These are phyloP conservation scores for Codiaeum variegatum DNA, from an alignment of 441 rosid genomes.

Conservation along the genomic window DNA sequence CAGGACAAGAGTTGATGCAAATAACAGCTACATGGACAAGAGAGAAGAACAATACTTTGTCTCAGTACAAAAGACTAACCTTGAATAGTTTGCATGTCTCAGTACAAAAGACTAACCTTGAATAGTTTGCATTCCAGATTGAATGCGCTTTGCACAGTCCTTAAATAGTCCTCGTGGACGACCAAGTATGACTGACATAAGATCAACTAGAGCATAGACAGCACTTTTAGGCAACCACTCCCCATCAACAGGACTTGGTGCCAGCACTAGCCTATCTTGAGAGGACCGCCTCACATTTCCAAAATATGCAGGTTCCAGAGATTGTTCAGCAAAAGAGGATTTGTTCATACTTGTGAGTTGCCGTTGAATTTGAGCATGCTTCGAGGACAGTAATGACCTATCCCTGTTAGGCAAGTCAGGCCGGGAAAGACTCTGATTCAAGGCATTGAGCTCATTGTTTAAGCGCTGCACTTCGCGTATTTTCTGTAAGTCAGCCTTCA, in stretches of 20 bases:
- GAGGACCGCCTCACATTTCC: constrained; percentile 47
- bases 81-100: constrained; percentile 51
- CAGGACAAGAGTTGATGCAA: not conserved
- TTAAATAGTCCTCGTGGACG: constrained; percentile 93
- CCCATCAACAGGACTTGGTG: constrained; percentile 86
- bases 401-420: constrained; percentile 61
- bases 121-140: constrained; percentile 72
- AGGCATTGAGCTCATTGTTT: constrained; percentile 54
- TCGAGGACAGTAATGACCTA: constrained; percentile 49
- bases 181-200: constrained; percentile 75
- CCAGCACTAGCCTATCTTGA: constrained; percentile 72
- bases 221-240: constrained; percentile 95
- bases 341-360: constrained; percentile 38
- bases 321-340: constrained; percentile 29
- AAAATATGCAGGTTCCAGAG: constrained; percentile 56
- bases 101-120: constrained; percentile 46
- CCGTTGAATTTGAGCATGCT: constrained; percentile 53
- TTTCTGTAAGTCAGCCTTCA: constrained; percentile 69
- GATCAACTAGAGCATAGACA: constrained; percentile 82
- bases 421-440: constrained; percentile 65
- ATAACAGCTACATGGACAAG: constrained; percentile 1
- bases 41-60: too few species aligned
- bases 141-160: constrained; percentile 85
- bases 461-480: constrained; percentile 46
- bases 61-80: constrained; percentile 37